Conservation (phyloP, 306 rosid species). For the Benincasa hispida region DNA sequence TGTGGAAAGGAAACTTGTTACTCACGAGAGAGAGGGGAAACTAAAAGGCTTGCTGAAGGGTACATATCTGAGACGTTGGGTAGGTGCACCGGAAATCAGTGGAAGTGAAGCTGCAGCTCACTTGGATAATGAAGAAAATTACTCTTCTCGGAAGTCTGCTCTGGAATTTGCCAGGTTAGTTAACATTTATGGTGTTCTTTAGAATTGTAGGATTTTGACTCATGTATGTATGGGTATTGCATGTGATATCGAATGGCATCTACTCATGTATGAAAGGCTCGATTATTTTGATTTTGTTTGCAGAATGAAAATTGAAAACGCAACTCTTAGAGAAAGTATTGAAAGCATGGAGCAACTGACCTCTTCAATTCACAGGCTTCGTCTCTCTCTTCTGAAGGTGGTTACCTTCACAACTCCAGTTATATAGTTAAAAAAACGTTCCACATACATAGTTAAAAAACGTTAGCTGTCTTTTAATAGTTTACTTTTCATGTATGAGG, state of each 20-base stretch:
- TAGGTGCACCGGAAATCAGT: constrained; percentile 34
- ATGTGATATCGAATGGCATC: background rate
- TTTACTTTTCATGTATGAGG: background rate
- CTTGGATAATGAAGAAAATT: constrained; percentile 28
- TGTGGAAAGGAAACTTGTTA: constrained; percentile 32
- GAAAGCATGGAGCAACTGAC: constrained; percentile 69
- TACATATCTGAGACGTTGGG: constrained; percentile 78
- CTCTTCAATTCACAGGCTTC: constrained; percentile 67
- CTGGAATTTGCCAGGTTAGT: constrained; percentile 85
- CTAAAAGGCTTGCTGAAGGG: constrained; percentile 68
- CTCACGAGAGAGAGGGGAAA: constrained; percentile 52
- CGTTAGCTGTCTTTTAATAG: background rate
- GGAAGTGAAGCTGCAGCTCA: constrained; percentile 41
- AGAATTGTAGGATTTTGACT: background rate
- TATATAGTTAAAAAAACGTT: background rate
- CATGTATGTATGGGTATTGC: background rate
- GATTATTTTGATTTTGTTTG: background rate
- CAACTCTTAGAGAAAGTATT: constrained; percentile 76
- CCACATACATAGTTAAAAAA: too few species aligned
- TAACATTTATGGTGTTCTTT: background rate
- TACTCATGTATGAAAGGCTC: background rate
- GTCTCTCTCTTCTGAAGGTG: constrained; percentile 59
- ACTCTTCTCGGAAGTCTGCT: constrained; percentile 33
- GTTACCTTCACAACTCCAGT: too few species aligned
- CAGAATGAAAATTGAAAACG: constrained; percentile 82